phyloP scores from a whole-genome alignment of 768 basidiomycete species.

The Tricholoma saponaceum region DNA sequence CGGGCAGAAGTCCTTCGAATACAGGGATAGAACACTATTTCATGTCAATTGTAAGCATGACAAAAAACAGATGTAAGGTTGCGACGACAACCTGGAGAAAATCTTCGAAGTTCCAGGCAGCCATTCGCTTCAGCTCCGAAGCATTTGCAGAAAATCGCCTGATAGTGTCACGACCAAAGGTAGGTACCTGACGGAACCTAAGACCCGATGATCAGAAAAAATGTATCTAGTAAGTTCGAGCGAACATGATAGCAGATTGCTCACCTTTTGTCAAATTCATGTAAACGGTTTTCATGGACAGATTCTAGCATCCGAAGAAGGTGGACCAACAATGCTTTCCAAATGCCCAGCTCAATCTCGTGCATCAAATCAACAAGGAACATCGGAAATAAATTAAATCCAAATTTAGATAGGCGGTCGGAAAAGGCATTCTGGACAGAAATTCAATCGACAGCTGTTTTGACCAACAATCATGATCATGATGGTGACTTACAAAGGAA shows the following conservation, averaged over 20 bases:
- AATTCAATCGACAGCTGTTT: too few species aligned
- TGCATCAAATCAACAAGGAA: constrained; percentile 34
- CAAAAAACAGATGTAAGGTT: background rate
- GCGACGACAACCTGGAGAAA: constrained; percentile 12
- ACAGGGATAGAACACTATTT: constrained; percentile 28
- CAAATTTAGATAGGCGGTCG: background rate
- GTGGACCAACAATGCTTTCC: constrained; percentile 31
- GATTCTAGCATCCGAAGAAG: too few species aligned
- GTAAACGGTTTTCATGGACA: too few species aligned
- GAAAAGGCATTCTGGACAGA: too few species aligned
- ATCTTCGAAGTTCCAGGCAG: constrained; percentile 30
- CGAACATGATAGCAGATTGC: background rate
- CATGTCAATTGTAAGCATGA: background rate
- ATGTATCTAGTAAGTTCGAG: background rate
- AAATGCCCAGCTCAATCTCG: constrained; percentile 34
- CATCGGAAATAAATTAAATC: constrained; percentile 23
- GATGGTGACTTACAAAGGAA: too few species aligned
- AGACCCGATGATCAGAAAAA: background rate
- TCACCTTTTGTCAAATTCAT: too few species aligned
- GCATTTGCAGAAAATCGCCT: constrained; percentile 20
- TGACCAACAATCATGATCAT: too few species aligned
- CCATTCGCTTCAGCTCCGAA: constrained; percentile 21
- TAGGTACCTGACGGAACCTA: constrained; percentile 6
- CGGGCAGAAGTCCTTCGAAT: constrained; percentile 32
- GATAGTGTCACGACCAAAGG: constrained; percentile 19